A percentile compares a stretch with the other conserved stretches of the same genome.
phyloP scores from a whole-genome alignment of 2,329 filamentous ascomycete genomes.

The Scortechinia acanthostroma region DNA sequence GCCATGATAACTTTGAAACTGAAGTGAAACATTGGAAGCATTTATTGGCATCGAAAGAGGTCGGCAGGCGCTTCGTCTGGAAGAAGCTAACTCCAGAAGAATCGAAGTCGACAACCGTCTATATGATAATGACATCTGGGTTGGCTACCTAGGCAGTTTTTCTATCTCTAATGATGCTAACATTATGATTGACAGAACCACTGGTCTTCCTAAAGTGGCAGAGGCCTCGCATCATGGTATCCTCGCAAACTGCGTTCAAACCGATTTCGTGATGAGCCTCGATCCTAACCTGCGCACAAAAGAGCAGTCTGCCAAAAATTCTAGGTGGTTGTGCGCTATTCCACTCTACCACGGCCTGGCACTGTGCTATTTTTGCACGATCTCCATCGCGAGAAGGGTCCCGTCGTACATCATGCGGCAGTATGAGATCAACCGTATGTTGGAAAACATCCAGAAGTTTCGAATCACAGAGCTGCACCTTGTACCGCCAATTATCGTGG shows the following conservation, averaged over 20 bases:
- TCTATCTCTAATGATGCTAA: constrained; percentile 75
- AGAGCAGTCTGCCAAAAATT: constrained; percentile 25
- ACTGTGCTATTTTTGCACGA: constrained; percentile 65
- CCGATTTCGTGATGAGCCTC: constrained; percentile 30
- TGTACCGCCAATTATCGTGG: constrained; percentile 71
- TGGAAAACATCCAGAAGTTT: constrained; percentile 61
- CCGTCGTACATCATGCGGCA: constrained; percentile 73
- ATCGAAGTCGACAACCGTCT: constrained; percentile 8
- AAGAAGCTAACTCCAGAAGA: constrained; percentile 11
- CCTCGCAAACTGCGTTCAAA: constrained; percentile 62
- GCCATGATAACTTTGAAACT: constrained; percentile 62
- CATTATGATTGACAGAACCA: too few species aligned
- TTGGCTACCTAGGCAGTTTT: constrained; percentile 56
- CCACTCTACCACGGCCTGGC: constrained; percentile 72
- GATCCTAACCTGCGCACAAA: too few species aligned
- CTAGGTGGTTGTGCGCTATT: constrained; percentile 56
- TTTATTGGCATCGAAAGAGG: not conserved
- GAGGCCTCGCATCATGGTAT: constrained; percentile 74
- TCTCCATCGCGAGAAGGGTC: constrained; percentile 41
- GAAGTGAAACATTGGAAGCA: constrained; percentile 30
- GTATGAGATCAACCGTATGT: constrained; percentile 70
- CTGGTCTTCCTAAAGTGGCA: constrained; percentile 77
- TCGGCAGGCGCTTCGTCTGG: constrained; percentile 9
- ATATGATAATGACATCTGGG: constrained; percentile 36
- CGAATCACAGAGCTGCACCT: constrained; percentile 59